Evolutionary conservation across 2,329 filamentous ascomycete genomes (phyloP), one percentile per base, ranked within the genome.

Genomic region (Alternaria brassicae): DNA sequence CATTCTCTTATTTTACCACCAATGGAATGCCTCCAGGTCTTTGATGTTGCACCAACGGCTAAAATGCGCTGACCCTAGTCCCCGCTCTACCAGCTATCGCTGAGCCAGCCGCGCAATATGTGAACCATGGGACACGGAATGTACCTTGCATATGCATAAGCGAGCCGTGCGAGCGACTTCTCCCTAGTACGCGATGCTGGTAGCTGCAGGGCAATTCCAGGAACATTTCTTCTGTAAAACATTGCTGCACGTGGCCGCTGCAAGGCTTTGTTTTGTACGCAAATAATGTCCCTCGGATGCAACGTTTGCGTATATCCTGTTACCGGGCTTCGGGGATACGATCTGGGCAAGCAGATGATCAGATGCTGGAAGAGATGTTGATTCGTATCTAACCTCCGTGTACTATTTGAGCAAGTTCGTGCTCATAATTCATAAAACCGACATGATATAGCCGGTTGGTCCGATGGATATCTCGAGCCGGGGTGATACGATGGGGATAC

Each of bases 71-170:
- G 27, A 19, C 21, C 21, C 32, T 32, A 25, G 8, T n/a, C 3
- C 28, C 53, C 19, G 32, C 47, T 32, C 27, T 28, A 59, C 47
- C 49, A 23, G 40, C 28, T 23, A 28, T 58, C 45, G 19, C 40
- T 37, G 41, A 51, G 28, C 42, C 41, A 42, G 27, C 27, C 15
- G 8, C 41, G 12, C 40, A 41, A 53, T 54, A 17, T 34, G 41
- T 50, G 39, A 50, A 39, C 48, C 34, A 39, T 21, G 34, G 48
- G 6, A 54, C 41, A 32, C 41, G 28, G 21, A 28, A 36, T n/a
- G 55, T 50, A 47, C 58, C 58, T 58, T 57, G 58, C 58, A 61
- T 61, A 54, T 57, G 58, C 58, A 61, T 61, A 54, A 61, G 54
- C 58, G 53, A 58, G 39, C 40, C 39, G 45, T 50, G 28, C 30